Evolutionary conservation across 768 basidiomycete genomes (phyloP), one percentile per base, ranked within the genome.

Genomic region (Pisolithus sp.): DNA sequence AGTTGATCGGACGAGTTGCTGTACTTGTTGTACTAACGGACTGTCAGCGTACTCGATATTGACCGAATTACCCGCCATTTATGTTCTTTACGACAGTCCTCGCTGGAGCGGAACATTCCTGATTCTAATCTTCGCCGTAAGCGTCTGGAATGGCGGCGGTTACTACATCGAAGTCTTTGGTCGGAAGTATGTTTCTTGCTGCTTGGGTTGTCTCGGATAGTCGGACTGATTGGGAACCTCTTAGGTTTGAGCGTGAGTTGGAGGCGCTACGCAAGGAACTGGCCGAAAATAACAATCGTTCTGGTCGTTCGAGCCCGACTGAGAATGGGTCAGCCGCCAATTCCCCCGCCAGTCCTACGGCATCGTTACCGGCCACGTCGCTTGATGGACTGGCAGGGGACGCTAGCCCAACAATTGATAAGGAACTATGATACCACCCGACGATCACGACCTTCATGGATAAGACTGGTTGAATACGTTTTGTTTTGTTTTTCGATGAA

Each of bases 141-240:
- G 88, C 53, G 92, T 88, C 0, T 98, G 93, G 93, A 98, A 97
- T 63, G 94, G 94, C 9, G 93, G 89, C 21, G 90, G 89, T 2
- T 96, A 85, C 74, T 96, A 96, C 66, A 93, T 96, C 49, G 93
- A 96, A 66, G 93, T 96, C 18, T 96, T 95, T 63, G 93, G 93
- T 26, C 82, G 93, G 71, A 95, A 96, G 93, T 94, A 56, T 59
- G 90, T 79, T 23, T 52, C 53, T 54, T 23, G 15, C 21, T 31
- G 9, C 24, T 31, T 31, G 9, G 30, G 30, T 0, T 31, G 3
- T n/a, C 20, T 28, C 9, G 50, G 40, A 9, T 40, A 26, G 18
- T 24, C 51, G 43, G 17, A 23, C 50, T 57, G 34, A 60, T 44
- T 49, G 20, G 26, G 20, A 53, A 37, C 48, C 24, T 45, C 12